These are phyloP conservation scores for Melaleuca quinquenervia DNA, from an alignment of 345 rosid species.

Conservation along the genomic window DNA sequence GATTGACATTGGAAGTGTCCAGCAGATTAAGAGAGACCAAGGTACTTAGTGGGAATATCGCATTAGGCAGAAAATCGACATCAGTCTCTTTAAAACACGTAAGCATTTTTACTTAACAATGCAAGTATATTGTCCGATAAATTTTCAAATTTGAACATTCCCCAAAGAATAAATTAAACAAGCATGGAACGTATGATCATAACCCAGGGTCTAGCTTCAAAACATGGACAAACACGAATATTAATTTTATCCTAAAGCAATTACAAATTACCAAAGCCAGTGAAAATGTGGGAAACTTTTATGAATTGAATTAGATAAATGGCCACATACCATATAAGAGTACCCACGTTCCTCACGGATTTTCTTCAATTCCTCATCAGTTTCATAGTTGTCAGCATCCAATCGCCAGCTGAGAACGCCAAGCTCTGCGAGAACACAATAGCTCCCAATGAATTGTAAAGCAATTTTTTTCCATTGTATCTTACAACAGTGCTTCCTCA, in stretches of 20 bases:
- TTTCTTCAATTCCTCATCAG: conserved; percentile 79
- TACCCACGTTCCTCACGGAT: conserved; percentile 82
- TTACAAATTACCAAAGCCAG: not conserved
- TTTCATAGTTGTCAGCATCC: conserved; percentile 88
- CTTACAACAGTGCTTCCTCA: not conserved
- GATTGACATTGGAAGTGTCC: not conserved
- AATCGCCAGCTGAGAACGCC: conserved; percentile 89
- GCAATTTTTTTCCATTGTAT: not conserved
- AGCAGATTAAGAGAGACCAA: not conserved
- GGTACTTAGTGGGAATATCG: not conserved
- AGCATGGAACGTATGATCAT: not conserved
- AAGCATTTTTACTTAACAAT: not conserved
- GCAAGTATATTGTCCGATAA: not conserved
- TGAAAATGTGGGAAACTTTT: not conserved
- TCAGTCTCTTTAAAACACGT: not conserved
- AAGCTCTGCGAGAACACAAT: conserved; percentile 30
- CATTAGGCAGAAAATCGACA: not conserved
- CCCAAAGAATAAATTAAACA: not conserved
- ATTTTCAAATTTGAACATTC: not conserved
- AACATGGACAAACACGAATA: not conserved
- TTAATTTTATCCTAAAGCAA: not conserved
- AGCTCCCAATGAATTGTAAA: not conserved
- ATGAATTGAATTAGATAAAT: not conserved
- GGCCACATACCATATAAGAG: conserved; percentile 60
- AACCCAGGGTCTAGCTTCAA: not conserved